Evolutionary conservation across 228 moss, liverwort and hornwort genomes (phyloP).

Genomic region (Sphagnum fallax): DNA sequence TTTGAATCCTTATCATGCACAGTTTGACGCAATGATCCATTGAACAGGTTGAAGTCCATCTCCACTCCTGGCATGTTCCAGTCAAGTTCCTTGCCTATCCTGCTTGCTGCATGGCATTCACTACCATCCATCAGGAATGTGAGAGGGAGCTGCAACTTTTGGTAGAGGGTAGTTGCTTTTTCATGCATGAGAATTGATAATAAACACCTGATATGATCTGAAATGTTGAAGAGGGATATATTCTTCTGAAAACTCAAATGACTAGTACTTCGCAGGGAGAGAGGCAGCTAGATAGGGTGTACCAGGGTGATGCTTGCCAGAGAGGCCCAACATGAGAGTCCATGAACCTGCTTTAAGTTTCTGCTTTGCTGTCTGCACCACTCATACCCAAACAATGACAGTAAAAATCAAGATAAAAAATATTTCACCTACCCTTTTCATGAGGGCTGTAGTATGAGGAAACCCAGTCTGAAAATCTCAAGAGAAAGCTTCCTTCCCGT

Average conservation of each 20-base stretch:
- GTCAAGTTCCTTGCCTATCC: slow-evolving; percentile 39
- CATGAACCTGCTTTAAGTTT: slow-evolving; percentile 39
- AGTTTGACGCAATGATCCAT: slow-evolving; percentile 33
- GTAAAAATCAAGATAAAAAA: neutral
- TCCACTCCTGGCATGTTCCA: slow-evolving; percentile 18
- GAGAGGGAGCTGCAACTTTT: neutral
- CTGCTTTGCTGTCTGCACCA: slow-evolving; percentile 28
- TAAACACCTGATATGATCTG: too few relatives aligned
- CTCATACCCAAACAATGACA: neutral
- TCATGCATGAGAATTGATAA: too few relatives aligned
- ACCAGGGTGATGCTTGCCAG: slow-evolving; percentile 45
- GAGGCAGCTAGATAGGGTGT: too few relatives aligned
- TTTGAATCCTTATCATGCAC: slow-evolving; percentile 35
- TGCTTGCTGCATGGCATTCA: slow-evolving; percentile 22
- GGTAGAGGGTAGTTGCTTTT: too few relatives aligned
- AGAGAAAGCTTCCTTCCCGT: too few relatives aligned
- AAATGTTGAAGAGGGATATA: too few relatives aligned
- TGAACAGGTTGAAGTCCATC: slow-evolving; percentile 38
- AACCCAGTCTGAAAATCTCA: too few relatives aligned
- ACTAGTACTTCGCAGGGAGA: too few relatives aligned
- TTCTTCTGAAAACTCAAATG: too few relatives aligned
- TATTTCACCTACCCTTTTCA: too few relatives aligned
- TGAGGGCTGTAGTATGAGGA: too few relatives aligned
- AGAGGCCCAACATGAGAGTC: slow-evolving; percentile 33
- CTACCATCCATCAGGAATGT: neutral